A percentile compares a stretch with the other conserved stretches of the same genome.
Evolutionary conservation across 305 asterid genomes (phyloP).

Genomic region (Fraxinus velutina): DNA sequence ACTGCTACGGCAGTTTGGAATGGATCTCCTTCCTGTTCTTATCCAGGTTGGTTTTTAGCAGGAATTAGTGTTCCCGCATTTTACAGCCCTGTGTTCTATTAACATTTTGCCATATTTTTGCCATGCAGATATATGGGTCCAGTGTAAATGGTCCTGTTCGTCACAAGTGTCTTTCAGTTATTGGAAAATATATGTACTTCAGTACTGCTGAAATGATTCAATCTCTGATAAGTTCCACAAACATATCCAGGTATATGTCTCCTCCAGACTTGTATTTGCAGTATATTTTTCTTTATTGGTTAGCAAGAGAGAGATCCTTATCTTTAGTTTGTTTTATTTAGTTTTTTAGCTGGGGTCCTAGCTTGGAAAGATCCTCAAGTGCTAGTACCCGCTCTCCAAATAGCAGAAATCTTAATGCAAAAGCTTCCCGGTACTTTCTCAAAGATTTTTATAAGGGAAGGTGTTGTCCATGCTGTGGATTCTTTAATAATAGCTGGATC

Average conservation of each 20-base stretch:
- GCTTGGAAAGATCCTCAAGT: constrained; percentile 99
- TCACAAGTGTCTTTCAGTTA: constrained; percentile 91
- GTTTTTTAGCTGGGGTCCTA: constrained; percentile 95
- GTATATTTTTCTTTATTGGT: constrained; percentile 7
- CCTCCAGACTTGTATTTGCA: constrained; percentile 3
- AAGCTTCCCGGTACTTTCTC: constrained; percentile 86
- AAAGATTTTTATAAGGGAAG: constrained; percentile 92
- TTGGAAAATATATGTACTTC: constrained; percentile 95
- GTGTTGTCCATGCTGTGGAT: constrained; percentile 94
- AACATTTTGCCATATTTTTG: constrained; percentile 15
- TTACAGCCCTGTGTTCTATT: constrained; percentile 1
- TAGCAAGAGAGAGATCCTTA: constrained; percentile 17
- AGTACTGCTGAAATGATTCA: constrained; percentile 85
- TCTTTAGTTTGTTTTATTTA: constrained; percentile 29
- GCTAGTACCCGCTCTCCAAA: constrained; percentile 91
- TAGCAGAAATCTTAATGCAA: constrained; percentile 94
- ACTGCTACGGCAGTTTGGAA: constrained; percentile 87
- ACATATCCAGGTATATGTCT: constrained; percentile 72
- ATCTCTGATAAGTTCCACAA: constrained; percentile 61
- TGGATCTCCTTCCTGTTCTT: constrained; percentile 88
- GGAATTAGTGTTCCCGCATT: not conserved
- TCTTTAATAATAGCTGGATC: constrained; percentile 60
- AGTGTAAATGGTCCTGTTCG: constrained; percentile 98
- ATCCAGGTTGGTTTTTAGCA: constrained; percentile 59
- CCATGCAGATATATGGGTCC: constrained; percentile 84